phyloP scores from a whole-genome alignment of 179 eudicot genomes.

The Beta lomatogona region DNA sequence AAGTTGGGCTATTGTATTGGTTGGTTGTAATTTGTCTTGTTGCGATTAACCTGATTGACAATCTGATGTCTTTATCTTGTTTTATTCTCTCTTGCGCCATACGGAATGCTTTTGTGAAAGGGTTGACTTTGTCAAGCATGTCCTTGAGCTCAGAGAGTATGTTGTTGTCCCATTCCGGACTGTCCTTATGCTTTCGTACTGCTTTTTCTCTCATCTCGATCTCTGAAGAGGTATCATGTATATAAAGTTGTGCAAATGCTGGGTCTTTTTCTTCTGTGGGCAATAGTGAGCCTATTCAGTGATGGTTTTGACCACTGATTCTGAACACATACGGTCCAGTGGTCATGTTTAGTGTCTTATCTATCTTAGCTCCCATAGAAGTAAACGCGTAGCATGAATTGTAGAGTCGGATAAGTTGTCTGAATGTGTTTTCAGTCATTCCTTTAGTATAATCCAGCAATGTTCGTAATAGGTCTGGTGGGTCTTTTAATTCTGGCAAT shows the following conservation, averaged over 20 bases:
- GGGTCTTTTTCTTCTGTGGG: not conserved
- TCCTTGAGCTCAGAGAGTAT: not conserved
- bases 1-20: not conserved
- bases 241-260: slow-evolving; percentile 21
- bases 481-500: not conserved
- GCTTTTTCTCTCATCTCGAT: not conserved
- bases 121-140: slow-evolving; percentile 9
- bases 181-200: not conserved
- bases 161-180: not conserved
- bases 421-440: not conserved
- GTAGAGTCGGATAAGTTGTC: slow-evolving; percentile 1
- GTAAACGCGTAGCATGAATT: slow-evolving; percentile 14
- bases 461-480: not conserved
- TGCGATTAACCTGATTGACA: not conserved
- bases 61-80: not conserved
- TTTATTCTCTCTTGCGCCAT: slow-evolving; percentile 9
- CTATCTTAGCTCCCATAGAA: slow-evolving; percentile 24
- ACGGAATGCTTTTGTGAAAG: not conserved
- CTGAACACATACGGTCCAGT: slow-evolving; percentile 1
- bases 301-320: slow-evolving; percentile 5
- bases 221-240: not conserved
- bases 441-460: not conserved
- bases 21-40: not conserved
- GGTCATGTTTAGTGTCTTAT: not conserved
- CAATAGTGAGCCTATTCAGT: not conserved